Percentiles rank a stretch among this genome's conserved stretches.
Evolutionary conservation across 2,329 filamentous ascomycete species (phyloP).

Genomic region (Fusarium mangiferae): DNA sequence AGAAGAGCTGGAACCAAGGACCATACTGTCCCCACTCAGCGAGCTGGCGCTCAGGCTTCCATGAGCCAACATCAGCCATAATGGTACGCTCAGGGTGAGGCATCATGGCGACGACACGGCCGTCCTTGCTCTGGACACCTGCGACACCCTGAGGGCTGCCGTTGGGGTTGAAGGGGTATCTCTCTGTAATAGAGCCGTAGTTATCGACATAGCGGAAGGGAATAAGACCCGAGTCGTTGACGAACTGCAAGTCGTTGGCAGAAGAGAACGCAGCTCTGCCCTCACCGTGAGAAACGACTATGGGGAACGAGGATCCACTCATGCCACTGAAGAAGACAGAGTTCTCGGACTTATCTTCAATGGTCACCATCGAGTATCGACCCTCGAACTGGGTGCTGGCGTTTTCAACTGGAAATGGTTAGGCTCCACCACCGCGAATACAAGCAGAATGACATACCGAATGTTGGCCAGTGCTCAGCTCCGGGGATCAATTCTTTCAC

Average conservation of each 20-base stretch:
- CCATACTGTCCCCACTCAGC: slow-evolving; percentile 82
- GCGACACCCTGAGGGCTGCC: slow-evolving; percentile 85
- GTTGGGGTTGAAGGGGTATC: slow-evolving; percentile 89
- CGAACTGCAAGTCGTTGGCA: slow-evolving; percentile 60
- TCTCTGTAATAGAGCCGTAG: slow-evolving; percentile 74
- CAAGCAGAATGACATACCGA: slow-evolving; percentile 52
- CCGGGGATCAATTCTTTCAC: slow-evolving; percentile 45
- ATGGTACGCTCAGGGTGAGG: slow-evolving; percentile 93
- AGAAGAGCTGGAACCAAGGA: slow-evolving; percentile 88
- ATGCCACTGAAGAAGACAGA: slow-evolving; percentile 44
- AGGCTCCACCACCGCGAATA: not conserved
- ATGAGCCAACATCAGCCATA: slow-evolving; percentile 81
- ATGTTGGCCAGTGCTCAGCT: slow-evolving; percentile 63
- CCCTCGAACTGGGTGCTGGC: slow-evolving; percentile 54
- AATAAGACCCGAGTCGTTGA: slow-evolving; percentile 75
- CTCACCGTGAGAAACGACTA: slow-evolving; percentile 56
- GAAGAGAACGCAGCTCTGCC: slow-evolving; percentile 79
- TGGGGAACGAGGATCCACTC: slow-evolving; percentile 42
- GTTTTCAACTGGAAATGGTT: slow-evolving; percentile 70
- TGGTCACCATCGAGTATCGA: slow-evolving; percentile 43
- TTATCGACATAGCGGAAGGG: slow-evolving; percentile 90
- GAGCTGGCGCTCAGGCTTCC: slow-evolving; percentile 66
- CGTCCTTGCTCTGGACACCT: slow-evolving; percentile 79
- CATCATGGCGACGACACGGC: slow-evolving; percentile 89
- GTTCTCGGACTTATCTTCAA: slow-evolving; percentile 39